A percentile compares a stretch with the other conserved stretches of the same genome.
Evolutionary conservation across 176 grass and related monocot genomes (phyloP).

Genomic region (Triticum monococcum): DNA sequence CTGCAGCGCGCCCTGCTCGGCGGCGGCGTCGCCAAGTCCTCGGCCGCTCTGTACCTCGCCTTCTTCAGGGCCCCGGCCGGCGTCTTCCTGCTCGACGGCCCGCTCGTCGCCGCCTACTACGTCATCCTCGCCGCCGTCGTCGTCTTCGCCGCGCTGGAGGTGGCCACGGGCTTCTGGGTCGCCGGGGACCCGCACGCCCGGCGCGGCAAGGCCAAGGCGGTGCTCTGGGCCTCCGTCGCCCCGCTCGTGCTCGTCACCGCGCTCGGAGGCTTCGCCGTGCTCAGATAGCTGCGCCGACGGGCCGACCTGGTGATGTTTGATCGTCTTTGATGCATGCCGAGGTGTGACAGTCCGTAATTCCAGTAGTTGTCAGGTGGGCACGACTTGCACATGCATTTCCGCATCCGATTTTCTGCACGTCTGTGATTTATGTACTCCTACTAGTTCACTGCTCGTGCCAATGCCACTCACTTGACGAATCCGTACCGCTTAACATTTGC

Average conservation of each 20-base stretch:
- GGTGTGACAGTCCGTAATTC: background rate
- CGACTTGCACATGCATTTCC: no score
- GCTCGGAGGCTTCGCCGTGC: conserved; percentile 3
- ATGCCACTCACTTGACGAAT: no score
- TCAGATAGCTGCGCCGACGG: background rate
- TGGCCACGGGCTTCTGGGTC: conserved; percentile 9
- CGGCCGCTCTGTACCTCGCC: background rate
- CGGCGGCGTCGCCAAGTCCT: background rate
- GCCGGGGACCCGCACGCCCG: background rate
- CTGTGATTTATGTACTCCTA: no score
- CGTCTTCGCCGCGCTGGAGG: background rate
- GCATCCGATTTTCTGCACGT: no score
- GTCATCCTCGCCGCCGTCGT: background rate
- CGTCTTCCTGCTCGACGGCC: conserved; percentile 11
- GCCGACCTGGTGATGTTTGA: no score
- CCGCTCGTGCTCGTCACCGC: conserved; percentile 21
- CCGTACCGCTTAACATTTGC: no score
- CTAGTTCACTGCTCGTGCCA: no score
- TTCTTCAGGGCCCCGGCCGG: conserved; percentile 5
- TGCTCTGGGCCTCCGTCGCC: background rate
- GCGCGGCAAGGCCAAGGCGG: background rate
- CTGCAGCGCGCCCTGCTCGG: background rate
- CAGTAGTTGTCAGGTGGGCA: background rate
- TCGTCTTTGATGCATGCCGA: background rate
- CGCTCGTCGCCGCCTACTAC: conserved; percentile 20